Base-by-base conservation (phyloP, 1,139 yeast species). In the Candida buenavistaensis region DNA sequence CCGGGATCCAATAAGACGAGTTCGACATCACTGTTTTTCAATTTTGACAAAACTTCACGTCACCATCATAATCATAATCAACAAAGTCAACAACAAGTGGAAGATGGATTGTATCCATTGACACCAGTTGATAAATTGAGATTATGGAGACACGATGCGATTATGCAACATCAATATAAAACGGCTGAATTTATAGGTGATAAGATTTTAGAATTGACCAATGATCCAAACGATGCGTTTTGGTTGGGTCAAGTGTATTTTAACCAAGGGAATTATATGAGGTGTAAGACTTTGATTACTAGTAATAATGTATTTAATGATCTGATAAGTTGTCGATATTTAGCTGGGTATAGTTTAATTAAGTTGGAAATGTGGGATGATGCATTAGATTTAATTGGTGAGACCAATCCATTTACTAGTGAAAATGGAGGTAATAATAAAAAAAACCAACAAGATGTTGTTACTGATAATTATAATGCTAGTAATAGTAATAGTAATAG, bases 111-210 rank as follows among this genome's bases (percentile, higher is more conserved):
- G 14, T 15, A 8, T 15, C 39, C 38, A 11, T 57, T 82, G 30
- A 77, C 95, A 0, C 95, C 87, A 38, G 94, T 94, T 0, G 97
- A 90, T 45, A 80, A 84, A 49, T 71, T 92, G 28, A 64, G 98
- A 30, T 65, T 87, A 25, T 92, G 98, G 98, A 68, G 98, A 35
- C 96, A 89, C 44, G 96, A 89, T 55, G 96, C 98, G 0, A 62
- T 85, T 39, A 82, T 85, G 82, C 96, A 90, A 51, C 97, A 90
- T 55, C 95, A 90, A 44, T 86, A 86, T 56, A 74, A 75, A 32
- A 87, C 97, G 0, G 97, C 98, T 0, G 94, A 85, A 50, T 88
- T 80, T 53, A 77, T 94, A 22, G 98, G 97, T 9, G 96, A 92
- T 62, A 92, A 90, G 50, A 86, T 94, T 7, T 70, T 61, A 31